These are phyloP conservation scores for Metschnikowia amazonensis DNA, from an alignment of 805 yeast species.

Conservation along the genomic window DNA sequence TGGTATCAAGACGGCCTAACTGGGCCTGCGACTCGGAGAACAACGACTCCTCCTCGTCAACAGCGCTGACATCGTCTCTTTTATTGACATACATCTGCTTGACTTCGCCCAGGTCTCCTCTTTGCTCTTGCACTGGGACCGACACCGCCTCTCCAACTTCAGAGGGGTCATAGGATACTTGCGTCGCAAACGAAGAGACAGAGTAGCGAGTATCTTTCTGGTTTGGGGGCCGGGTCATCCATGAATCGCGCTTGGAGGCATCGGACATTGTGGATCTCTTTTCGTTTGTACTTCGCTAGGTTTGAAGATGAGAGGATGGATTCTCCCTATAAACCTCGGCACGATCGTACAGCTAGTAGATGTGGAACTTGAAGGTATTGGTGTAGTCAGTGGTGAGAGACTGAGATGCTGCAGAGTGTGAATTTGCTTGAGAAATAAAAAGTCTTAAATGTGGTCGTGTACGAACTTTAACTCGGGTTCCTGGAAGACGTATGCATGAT, in stretches of 20 bases:
- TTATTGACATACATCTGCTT: constrained; percentile 13
- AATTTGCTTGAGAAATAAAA: not conserved
- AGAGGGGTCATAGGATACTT: constrained; percentile 18
- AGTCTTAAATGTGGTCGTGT: not conserved
- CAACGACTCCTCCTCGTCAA: constrained; percentile 14
- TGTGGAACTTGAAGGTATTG: not conserved
- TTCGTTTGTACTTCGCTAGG: not conserved
- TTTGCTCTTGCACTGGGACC: constrained; percentile 10
- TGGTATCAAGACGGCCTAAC: constrained; percentile 22
- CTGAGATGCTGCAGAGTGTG: not conserved
- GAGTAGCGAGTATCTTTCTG: constrained; percentile 4
- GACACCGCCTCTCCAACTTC: constrained; percentile 23
- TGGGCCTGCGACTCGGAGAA: constrained; percentile 17
- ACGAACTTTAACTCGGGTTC: not conserved
- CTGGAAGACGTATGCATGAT: not conserved
- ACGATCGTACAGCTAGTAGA: not conserved
- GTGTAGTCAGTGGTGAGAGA: not conserved
- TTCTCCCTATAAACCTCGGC: not conserved
- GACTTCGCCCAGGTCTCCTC: constrained; percentile 9
- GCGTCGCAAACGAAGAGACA: constrained; percentile 10
- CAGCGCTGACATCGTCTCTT: not conserved
- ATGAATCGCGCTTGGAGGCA: constrained; percentile 1
- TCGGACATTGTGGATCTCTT: not conserved
- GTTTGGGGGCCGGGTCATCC: constrained; percentile 2
- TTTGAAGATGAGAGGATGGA: not conserved